Conservation (phyloP, 805 yeast species). For the Monosporozyma solicola region DNA sequence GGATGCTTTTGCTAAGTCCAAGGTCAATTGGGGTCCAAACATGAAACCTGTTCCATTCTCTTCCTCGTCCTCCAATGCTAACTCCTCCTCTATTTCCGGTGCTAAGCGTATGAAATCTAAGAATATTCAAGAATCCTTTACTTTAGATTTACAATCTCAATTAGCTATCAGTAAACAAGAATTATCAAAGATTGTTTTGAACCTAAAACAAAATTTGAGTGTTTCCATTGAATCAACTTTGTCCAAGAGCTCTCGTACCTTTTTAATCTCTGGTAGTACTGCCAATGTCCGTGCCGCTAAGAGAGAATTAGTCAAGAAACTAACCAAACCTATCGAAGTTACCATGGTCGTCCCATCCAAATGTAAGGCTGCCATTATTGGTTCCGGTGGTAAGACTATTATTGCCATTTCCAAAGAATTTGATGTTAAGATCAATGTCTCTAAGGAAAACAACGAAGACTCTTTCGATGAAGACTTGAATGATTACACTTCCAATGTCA, state of each 20-base stretch:
- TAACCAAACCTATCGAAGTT: slow-evolving; percentile 63
- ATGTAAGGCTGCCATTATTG: slow-evolving; percentile 72
- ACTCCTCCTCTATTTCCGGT: slow-evolving; percentile 19
- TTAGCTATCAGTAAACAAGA: slow-evolving; percentile 54
- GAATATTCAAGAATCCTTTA: slow-evolving; percentile 69
- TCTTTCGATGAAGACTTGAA: slow-evolving; percentile 48
- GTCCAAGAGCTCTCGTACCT: slow-evolving; percentile 71
- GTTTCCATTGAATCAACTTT: slow-evolving; percentile 78
- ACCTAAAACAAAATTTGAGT: slow-evolving; percentile 44
- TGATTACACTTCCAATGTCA: slow-evolving; percentile 51
- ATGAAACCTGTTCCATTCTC: slow-evolving; percentile 33
- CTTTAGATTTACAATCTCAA: slow-evolving; percentile 63
- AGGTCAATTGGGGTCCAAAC: slow-evolving; percentile 39
- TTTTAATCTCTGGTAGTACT: slow-evolving; percentile 69
- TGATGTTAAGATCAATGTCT: slow-evolving; percentile 58
- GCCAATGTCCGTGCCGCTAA: slow-evolving; percentile 60
- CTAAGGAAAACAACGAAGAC: slow-evolving; percentile 27
- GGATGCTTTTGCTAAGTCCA: slow-evolving; percentile 22
- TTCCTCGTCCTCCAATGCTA: slow-evolving; percentile 16
- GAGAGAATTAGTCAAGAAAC: slow-evolving; percentile 62
- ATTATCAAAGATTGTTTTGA: slow-evolving; percentile 54
- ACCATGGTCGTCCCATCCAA: slow-evolving; percentile 64
- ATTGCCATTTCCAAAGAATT: slow-evolving; percentile 69
- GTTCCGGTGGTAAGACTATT: slow-evolving; percentile 75
- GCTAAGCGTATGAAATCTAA: slow-evolving; percentile 46